Evolutionary conservation across 2,329 filamentous ascomycete genomes (phyloP), one percentile per base, ranked within the genome.

Genomic region (Verticillium nonalfalfae): DNA sequence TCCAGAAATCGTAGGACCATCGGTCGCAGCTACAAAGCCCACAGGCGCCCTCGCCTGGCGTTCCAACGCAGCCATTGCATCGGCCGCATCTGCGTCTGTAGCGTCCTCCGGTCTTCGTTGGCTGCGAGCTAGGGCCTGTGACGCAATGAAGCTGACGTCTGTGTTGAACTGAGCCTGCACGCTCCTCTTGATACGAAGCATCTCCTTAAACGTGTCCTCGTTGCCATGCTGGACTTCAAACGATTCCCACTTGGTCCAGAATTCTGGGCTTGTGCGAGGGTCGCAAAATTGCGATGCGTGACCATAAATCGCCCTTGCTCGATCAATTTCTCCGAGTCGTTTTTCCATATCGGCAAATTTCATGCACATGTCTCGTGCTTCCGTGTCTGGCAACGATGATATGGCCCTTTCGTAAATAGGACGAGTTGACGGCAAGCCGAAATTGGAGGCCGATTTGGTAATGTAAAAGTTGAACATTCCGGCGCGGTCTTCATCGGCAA

Each of bases 391-490:
- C 39, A 99, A 81, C n/a, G 93, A 90, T 11, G 91, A 88, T 67
- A 99, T 97, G 40, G 95, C 94, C 61, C 93, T 88, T 77, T 99
- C 95, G 79, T 99, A 99, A 68, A 99, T 99, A 0, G 92, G 89
- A 59, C 95, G 82, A 3, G 95, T 97, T 0, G 95, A 98, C 0
- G 95, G 93, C 59, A 99, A 85, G 36, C 96, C 95, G 71, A 99
- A 99, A 76, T 99, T 99, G 21, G 93, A 96, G 1, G 95, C 95
- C 0, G 93, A 97, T 74, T 99, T 98, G 62, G 94, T 98, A 72
- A 99, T 97, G 79, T 99, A 99, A 73, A 98, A 97, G 75, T 97
- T 95, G 80, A 97, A 99, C 93, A 99, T 97, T 70, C 97, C 93
- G 63, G 93, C 89, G 59, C 93, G 85, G 74, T 99, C 94, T 70